Percentiles rank a stretch among this genome's conserved stretches.
These are phyloP conservation scores for Ceratobasidium sp. DNA, from an alignment of 1,284 basidiomycete genomes.

Conservation along the genomic window DNA sequence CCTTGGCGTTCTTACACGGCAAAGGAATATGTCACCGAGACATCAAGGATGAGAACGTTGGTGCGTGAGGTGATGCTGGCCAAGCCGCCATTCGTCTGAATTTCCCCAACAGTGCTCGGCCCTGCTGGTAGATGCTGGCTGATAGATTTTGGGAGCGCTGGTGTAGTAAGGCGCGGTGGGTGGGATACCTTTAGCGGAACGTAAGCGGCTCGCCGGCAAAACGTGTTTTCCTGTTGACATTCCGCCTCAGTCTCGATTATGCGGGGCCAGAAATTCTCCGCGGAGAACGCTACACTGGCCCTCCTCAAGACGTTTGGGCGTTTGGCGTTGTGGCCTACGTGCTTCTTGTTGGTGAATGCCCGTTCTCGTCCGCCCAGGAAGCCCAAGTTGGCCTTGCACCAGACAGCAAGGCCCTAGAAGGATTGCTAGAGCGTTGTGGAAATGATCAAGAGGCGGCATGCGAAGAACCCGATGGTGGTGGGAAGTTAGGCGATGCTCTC, in stretches of 20 bases:
- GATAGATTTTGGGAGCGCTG: slow-evolving; percentile 96
- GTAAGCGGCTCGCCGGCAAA: slow-evolving; percentile 58
- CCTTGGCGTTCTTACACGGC: slow-evolving; percentile 86
- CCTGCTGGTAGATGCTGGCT: slow-evolving; percentile 77
- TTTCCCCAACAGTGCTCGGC: slow-evolving; percentile 61
- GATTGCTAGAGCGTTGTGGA: slow-evolving; percentile 58
- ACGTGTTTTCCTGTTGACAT: slow-evolving; percentile 7
- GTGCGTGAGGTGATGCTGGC: slow-evolving; percentile 54
- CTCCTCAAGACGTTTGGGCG: slow-evolving; percentile 98
- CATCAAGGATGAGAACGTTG: slow-evolving; percentile 97
- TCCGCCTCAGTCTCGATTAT: slow-evolving; percentile 78
- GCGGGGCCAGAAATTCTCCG: slow-evolving; percentile 96
- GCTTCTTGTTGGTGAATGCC: slow-evolving; percentile 92
- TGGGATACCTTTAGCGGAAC: slow-evolving; percentile 98
- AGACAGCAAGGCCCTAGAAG: slow-evolving; percentile 61
- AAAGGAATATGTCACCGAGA: slow-evolving; percentile 97
- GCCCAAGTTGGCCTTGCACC: slow-evolving; percentile 75
- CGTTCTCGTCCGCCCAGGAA: slow-evolving; percentile 86
- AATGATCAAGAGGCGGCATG: slow-evolving; percentile 59
- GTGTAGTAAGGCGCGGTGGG: slow-evolving; percentile 78
- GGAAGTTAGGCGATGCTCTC: slow-evolving; percentile 79
- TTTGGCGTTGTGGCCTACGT: slow-evolving; percentile 98
- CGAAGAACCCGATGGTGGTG: slow-evolving; percentile 76
- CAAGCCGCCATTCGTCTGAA: slow-evolving; percentile 48
- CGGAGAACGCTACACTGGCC: slow-evolving; percentile 92